These are phyloP conservation scores for Sophora flavescens DNA, from an alignment of 306 rosid species.

Conservation along the genomic window DNA sequence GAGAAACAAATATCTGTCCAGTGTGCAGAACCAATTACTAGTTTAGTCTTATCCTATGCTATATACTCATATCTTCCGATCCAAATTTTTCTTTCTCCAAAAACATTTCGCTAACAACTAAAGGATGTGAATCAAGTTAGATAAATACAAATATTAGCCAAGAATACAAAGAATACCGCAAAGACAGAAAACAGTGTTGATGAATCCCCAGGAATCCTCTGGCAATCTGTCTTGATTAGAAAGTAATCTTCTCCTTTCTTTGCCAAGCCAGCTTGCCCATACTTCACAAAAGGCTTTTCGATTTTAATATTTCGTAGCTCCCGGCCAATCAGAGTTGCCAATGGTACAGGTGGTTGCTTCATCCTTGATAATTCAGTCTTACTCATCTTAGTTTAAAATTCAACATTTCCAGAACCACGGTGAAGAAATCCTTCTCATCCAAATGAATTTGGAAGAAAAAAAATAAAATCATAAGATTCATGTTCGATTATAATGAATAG, in stretches of 20 bases:
- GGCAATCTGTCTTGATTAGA: slow-evolving; percentile 83
- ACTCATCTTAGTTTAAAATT: slow-evolving; percentile 70
- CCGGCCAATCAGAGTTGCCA: slow-evolving; percentile 93
- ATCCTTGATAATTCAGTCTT: slow-evolving; percentile 67
- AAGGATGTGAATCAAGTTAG: slow-evolving; percentile 7
- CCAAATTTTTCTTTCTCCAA: slow-evolving; percentile 3
- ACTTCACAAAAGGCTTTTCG: slow-evolving; percentile 84
- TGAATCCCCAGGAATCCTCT: slow-evolving; percentile 74
- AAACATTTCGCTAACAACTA: slow-evolving; percentile 14
- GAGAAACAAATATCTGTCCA: slow-evolving; percentile 31
- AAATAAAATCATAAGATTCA: background rate
- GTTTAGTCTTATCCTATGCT: background rate
- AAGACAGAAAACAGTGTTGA: slow-evolving; percentile 86
- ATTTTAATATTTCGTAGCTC: slow-evolving; percentile 83
- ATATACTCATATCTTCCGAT: background rate
- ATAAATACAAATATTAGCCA: slow-evolving; percentile 11
- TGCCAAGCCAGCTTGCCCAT: slow-evolving; percentile 98
- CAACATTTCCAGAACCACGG: slow-evolving; percentile 46
- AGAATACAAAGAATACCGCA: slow-evolving; percentile 71
- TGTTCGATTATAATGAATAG: background rate
- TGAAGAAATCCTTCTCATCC: slow-evolving; percentile 33
- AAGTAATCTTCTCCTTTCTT: slow-evolving; percentile 98
- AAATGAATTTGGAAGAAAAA: slow-evolving; percentile 10
- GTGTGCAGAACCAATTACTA: slow-evolving; percentile 40
- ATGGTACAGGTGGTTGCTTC: slow-evolving; percentile 75